Base-by-base conservation (phyloP, 106 monocot species). In the Dioscorea zingiberensis region DNA sequence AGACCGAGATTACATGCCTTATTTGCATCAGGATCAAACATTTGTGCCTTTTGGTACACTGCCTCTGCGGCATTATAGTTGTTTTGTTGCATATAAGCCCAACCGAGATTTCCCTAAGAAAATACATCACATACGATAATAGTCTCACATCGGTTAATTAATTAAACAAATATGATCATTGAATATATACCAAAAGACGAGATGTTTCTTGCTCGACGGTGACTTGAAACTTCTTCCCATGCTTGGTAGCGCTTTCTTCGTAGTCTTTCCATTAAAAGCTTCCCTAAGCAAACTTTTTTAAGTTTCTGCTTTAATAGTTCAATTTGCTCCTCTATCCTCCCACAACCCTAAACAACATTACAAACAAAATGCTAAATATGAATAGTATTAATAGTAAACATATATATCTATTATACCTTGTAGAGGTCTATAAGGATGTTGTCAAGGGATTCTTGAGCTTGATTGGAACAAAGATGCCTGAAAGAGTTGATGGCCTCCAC, bases 71-170 rank as follows among this genome's bases (percentile, higher is more conserved):
- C 83, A 4, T 73, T 65, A 48, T 84, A 87, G 54, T 83, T 81
- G 29, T 23, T 38, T 49, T 91, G 79, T 60, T 91, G 91, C 91
- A 91, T 84, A 74, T 91, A 91, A 0, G 85, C 91, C 91, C 91
- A 91, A 4, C 84, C 91, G 0, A 91, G 68, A 65, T 91, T 91
- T 2, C 86, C 91, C 86, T 84, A 26, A 17, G 8, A 26, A 25
- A 6, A 38, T 38, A 38, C 10, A 38, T 38, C 10, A 38, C 10
- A 30, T 7, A 30, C 38, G 10, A 38, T 38, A 38, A 38, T 38
- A 38, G 38, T 38, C 38, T 38, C 38, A 38, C 38, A 38, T 38
- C 38, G 0, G 38, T 38, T 38, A 38, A 10, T 10, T 38, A 38
- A 38, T 8, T 38, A 38, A 38, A 38, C 10, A 38, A 30, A 30